Conservation (phyloP, 202 grass and related monocot genomes). For the Musa balbisiana region DNA sequence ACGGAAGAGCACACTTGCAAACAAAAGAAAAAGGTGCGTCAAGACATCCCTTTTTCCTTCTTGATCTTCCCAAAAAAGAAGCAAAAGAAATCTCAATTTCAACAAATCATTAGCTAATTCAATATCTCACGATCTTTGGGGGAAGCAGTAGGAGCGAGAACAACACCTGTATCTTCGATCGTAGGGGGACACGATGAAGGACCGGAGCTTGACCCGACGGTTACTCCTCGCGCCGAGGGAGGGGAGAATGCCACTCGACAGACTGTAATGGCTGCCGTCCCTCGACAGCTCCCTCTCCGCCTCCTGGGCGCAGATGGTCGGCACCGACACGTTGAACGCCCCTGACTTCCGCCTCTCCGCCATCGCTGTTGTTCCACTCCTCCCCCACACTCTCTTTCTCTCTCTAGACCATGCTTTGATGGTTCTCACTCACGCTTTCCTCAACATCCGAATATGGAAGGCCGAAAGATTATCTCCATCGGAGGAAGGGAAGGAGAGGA, state of each 20-base stretch:
- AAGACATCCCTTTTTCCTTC: no score
- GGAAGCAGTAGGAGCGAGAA: background rate
- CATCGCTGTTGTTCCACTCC: background rate
- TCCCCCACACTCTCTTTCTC: background rate
- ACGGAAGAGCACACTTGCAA: no score
- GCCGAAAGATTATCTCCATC: no score
- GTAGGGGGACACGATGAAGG: conserved; percentile 67
- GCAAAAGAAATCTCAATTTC: no score
- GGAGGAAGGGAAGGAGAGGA: no score
- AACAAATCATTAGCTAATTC: no score
- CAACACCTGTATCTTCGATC: conserved; percentile 69
- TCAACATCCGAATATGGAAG: no score
- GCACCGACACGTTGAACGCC: conserved; percentile 10
- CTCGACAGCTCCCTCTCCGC: conserved; percentile 50
- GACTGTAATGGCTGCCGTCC: conserved; percentile 87
- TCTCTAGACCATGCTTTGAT: background rate
- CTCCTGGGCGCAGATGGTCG: conserved; percentile 5
- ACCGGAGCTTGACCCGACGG: conserved; percentile 54
- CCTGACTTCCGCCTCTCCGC: conserved; percentile 4
- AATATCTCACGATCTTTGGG: no score
- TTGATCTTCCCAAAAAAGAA: no score
- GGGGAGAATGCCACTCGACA: conserved; percentile 81
- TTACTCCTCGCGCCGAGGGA: conserved; percentile 82
- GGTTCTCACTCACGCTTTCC: no score
- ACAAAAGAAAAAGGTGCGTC: no score